phyloP scores from a whole-genome alignment of 1,139 yeast genomes.

The Geotrichum cucujoidarum region DNA sequence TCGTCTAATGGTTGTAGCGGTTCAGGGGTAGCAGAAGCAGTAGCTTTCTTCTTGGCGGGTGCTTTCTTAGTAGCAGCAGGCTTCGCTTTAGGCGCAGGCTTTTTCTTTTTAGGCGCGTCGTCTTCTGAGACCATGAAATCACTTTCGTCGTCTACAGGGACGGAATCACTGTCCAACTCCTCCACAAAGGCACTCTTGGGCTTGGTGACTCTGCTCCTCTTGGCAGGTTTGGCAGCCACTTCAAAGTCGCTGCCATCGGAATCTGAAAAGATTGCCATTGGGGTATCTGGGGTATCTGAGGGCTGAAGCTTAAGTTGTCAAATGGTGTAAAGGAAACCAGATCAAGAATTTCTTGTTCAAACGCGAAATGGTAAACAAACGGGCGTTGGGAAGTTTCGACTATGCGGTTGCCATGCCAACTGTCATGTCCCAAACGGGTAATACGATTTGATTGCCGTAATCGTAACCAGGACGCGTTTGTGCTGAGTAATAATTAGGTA shows the following conservation, averaged over 20 bases:
- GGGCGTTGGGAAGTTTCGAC: not conserved
- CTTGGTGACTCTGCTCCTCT: slow-evolving; percentile 14
- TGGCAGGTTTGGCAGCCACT: slow-evolving; percentile 2
- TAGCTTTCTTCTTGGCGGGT: slow-evolving; percentile 16
- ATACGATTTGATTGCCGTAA: no score
- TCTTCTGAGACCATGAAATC: slow-evolving; percentile 24
- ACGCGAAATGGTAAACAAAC: slow-evolving; percentile 14
- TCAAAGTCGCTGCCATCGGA: slow-evolving; percentile 18
- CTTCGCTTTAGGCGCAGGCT: slow-evolving; percentile 12
- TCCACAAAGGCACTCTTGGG: slow-evolving; percentile 3
- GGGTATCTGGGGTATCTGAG: slow-evolving; percentile 1
- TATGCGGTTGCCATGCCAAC: slow-evolving; percentile 9
- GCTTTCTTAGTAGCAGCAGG: slow-evolving; percentile 4
- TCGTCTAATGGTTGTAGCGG: slow-evolving; percentile 12
- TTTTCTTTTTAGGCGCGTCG: slow-evolving; percentile 15
- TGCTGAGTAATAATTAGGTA: no score
- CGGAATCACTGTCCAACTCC: slow-evolving; percentile 11
- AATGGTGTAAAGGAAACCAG: no score
- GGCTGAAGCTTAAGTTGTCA: no score
- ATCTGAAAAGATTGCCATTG: slow-evolving; percentile 17
- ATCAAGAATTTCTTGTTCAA: not conserved
- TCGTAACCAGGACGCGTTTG: no score
- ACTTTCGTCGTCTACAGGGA: slow-evolving; percentile 21
- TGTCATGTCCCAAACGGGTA: not conserved
- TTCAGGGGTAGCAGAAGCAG: not conserved